Evolutionary conservation across 2,329 filamentous ascomycete species (phyloP), one percentile per base, ranked within the genome.

Genomic region (Aspergillus sp.): DNA sequence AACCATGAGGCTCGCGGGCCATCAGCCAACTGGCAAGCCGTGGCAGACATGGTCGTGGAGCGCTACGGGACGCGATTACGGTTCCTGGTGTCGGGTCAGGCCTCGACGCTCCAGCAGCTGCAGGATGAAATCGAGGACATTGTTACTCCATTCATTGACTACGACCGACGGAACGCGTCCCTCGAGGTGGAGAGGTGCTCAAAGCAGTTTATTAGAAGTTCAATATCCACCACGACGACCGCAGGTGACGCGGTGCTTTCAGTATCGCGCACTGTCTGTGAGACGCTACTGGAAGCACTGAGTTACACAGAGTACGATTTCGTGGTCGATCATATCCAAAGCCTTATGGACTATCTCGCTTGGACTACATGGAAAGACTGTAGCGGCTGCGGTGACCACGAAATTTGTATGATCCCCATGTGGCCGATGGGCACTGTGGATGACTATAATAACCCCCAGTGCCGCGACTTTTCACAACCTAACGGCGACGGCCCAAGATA

Each of bases 341-440:
- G 69, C 0, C 66, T 89, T 15, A 78, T 81, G 18, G 59, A 70
- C 1, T 81, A 80, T 56, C 74, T 89, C 2, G 75, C 76, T 6
- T 89, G 86, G 86, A 79, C 83, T 3, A 78, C 72, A 0, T 88
- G 84, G 84, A 86, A 83, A 63, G 76, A 80, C 49, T 84, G 84
- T 51, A 73, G 76, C 6, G 75, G 77, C 1, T 89, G 86, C 65
- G 69, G 64, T 0, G 74, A 76, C 7, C 77, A 83, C 44, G 80
- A 88, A 68, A 69, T 86, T 3, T 85, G 85, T 59, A 79, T 84
- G 45, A 75, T 87, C n/a, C 84, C 85, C 2, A 86, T 88, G 65
- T 89, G 85, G 85, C 86, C 85, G 0, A 75, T 80, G 67, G 85
- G 85, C 0, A 76, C 71, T 0, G 65, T 72, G 0, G 76, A 83